phyloP scores from a whole-genome alignment of 2,329 filamentous ascomycete genomes.

The Botrytis porri region DNA sequence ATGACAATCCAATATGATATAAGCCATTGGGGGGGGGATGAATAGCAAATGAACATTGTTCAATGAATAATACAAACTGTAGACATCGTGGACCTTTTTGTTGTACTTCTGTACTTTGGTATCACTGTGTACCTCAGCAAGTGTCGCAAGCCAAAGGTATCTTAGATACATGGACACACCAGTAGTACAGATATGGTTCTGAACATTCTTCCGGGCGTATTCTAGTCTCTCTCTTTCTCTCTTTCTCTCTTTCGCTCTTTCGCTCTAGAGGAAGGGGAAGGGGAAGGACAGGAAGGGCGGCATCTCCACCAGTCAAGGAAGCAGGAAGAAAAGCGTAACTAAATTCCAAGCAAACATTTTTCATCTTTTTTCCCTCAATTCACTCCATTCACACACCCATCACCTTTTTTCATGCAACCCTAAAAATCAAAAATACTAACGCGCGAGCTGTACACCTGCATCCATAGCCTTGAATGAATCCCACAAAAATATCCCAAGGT shows the following conservation, averaged over 20 bases:
- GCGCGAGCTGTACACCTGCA: constrained; percentile 4
- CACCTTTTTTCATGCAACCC: background rate
- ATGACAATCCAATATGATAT: background rate
- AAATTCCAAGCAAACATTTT: background rate
- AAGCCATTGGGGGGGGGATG: background rate
- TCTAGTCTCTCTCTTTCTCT: background rate
- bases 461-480: background rate
- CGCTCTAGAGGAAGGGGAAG: background rate
- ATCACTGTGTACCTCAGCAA: background rate
- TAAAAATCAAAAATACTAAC: background rate
- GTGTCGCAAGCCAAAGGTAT: background rate
- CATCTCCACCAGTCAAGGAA: background rate
- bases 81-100: background rate
- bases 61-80: background rate
- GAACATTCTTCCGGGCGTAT: background rate
- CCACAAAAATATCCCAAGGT: background rate
- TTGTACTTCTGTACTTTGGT: background rate
- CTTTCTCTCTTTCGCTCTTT: background rate
- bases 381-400: background rate
- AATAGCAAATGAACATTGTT: background rate
- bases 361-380: background rate
- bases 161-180: no score
- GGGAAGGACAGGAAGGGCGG: background rate
- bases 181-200: background rate
- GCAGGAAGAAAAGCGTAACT: background rate